Conservation (phyloP, 1,284 basidiomycete genomes). For the Trametes versicolor region DNA sequence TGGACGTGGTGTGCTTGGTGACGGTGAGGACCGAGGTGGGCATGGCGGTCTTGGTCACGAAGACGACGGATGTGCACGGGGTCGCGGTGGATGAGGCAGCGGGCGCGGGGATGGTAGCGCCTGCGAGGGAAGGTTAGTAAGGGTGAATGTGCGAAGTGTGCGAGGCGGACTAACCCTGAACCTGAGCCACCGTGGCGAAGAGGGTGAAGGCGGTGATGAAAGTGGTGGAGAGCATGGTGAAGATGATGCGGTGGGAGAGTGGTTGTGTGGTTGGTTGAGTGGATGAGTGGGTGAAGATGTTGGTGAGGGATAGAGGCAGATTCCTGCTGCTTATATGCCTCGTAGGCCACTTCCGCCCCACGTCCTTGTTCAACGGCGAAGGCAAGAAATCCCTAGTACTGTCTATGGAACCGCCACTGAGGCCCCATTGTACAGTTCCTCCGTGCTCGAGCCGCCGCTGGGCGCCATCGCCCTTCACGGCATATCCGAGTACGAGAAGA, state of each 20-base stretch:
- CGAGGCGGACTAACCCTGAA: neutral
- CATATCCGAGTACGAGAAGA: too few species aligned
- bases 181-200: neutral
- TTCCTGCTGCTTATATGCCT: neutral
- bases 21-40: conserved; percentile 1
- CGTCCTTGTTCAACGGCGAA: neutral
- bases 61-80: neutral
- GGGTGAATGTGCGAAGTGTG: neutral
- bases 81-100: neutral
- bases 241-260: neutral
- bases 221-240: neutral
- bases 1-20: neutral
- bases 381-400: too few species aligned
- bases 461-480: too few species aligned
- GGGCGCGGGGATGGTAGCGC: neutral
- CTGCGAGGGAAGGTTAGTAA: neutral
- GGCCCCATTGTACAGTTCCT: too few species aligned
- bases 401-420: too few species aligned
- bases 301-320: neutral
- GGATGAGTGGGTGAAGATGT: too few species aligned
- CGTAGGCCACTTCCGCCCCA: too few species aligned
- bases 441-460: too few species aligned
- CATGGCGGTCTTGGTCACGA: neutral
- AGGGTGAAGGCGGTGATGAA: neutral
- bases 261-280: neutral